A percentile compares a stretch with the other conserved stretches of the same genome.
These are phyloP conservation scores for Heritiera fomes DNA, from an alignment of 345 rosid species.

Conservation along the genomic window DNA sequence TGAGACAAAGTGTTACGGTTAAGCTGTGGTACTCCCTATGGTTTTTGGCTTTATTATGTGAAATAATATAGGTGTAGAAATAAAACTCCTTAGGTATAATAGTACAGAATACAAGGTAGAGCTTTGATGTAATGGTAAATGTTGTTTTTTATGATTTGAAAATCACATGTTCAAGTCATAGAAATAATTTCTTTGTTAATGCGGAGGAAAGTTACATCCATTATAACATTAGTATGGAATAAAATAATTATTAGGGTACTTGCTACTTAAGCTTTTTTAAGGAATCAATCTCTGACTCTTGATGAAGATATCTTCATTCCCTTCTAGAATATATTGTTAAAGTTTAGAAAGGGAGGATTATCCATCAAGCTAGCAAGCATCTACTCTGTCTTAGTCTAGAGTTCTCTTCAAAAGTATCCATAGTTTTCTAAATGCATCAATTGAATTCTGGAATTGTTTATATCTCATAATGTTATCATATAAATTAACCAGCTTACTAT, in stretches of 20 bases:
- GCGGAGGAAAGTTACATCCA: no score
- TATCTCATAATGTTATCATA: neutral
- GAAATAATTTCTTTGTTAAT: no score
- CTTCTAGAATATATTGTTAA: neutral
- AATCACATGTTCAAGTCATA: no score
- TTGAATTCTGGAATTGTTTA: neutral
- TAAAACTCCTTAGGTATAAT: neutral
- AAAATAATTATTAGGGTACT: neutral
- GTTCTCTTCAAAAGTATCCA: neutral
- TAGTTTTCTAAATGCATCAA: neutral
- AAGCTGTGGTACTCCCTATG: neutral
- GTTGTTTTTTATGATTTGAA: no score
- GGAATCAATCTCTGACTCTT: slow-evolving; percentile 14
- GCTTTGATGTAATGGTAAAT: no score
- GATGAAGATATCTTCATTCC: neutral
- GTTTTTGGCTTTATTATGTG: slow-evolving; percentile 12
- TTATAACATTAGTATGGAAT: neutral
- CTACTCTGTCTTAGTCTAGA: neutral
- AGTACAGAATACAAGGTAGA: neutral
- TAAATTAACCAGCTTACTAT: neutral
- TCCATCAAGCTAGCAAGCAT: neutral
- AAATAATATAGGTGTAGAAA: neutral
- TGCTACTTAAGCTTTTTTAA: neutral
- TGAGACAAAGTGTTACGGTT: slow-evolving; percentile 10
- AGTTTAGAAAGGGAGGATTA: neutral